Evolutionary conservation across 202 grass and related monocot genomes (phyloP), one percentile per base, ranked within the genome.

Genomic region (Schoenoplectus triqueter): DNA sequence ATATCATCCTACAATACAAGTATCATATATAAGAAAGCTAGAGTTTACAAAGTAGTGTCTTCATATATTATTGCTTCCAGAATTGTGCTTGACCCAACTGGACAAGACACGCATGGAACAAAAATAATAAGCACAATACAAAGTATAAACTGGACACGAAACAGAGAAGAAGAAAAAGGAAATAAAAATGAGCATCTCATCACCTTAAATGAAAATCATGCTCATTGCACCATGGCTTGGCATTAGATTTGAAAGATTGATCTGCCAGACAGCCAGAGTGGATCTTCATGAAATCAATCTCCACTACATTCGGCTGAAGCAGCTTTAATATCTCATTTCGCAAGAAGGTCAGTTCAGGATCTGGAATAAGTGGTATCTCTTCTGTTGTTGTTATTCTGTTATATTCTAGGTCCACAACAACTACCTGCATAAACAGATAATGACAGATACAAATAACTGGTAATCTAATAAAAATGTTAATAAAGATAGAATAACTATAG

Each of bases 121-220:
- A 57, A 56, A 59, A 3, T 15, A 6, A 57, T 22, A 56, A 22
- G 21, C 20, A 78, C 48, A 66, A 61, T 46, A 1, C 82, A 84
- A 13, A 68, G 71, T 87, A 52, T 73, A 50, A 66, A 68, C 8
- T 87, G 21, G 61, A 65, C 47, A 68, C 20, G 9, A 45, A 19
- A 65, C 70, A 49, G 4, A 64, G 70, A 45, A 6, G 4, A 46
- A 13, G 48, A 22, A 59, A 18, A 54, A 1, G 11, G 15, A 66
- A 39, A 9, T 20, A 50, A 40, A 52, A 57, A 8, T 17, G 8
- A 57, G 51, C 13, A 57, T 77, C 13, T 66, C 88, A 31, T 90
- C 86, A 99, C 96, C 96, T 94, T 84, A 99, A 89, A 78, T 99
- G 96, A 80, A 99, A 99, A 88, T 96, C 91, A 87, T 99, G 96